Evolutionary conservation across 225 moss, liverwort and hornwort genomes (phyloP).

Genomic region (Physcomitrium patens): DNA sequence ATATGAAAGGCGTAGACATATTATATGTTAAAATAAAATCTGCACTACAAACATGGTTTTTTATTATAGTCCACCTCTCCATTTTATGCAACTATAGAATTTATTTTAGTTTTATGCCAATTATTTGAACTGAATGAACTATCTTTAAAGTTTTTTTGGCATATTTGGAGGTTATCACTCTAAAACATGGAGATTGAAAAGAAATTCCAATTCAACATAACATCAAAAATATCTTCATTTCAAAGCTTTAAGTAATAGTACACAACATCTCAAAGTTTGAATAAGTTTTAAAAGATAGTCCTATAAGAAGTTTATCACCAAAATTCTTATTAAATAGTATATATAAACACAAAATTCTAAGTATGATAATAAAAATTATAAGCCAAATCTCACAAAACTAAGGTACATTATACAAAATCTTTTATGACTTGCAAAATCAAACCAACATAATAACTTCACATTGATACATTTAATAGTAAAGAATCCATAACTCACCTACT

Average conservation of each 20-base stretch:
- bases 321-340: too few relatives aligned
- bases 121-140: neutral
- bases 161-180: neutral
- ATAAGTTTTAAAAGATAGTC: neutral
- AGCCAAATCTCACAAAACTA: neutral
- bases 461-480: neutral
- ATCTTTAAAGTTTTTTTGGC: too few relatives aligned
- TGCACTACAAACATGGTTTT: neutral
- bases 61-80: neutral
- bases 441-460: neutral
- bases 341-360: neutral
- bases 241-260: neutral
- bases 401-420: neutral
- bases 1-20: constrained; percentile 1
- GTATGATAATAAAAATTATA: neutral
- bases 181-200: neutral
- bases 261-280: neutral
- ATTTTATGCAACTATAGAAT: neutral
- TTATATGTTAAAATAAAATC: neutral
- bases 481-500: constrained; percentile 2
- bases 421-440: neutral
- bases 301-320: neutral
- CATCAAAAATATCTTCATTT: neutral
- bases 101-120: constrained; percentile 6
- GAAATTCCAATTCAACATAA: neutral